phyloP scores from a whole-genome alignment of 2,329 filamentous ascomycete genomes.

The Chaetomium sp. region DNA sequence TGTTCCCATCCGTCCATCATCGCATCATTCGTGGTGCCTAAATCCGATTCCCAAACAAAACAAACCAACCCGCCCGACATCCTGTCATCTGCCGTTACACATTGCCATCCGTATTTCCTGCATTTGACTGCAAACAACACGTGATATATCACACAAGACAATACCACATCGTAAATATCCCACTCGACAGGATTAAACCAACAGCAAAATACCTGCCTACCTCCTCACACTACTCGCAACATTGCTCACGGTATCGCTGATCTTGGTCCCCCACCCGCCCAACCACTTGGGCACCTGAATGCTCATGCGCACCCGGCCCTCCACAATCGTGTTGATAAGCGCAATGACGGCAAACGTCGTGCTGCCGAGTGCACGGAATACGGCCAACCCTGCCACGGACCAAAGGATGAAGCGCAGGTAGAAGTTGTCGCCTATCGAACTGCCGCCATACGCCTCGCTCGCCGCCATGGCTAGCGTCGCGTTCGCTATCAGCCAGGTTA shows the following conservation, averaged over 20 bases:
- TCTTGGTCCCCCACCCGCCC: conserved; percentile 24
- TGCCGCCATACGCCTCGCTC: conserved; percentile 72
- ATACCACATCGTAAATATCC: not conserved
- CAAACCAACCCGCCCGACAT: not conserved
- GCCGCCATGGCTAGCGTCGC: conserved; percentile 90
- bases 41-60: not conserved
- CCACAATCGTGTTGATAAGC: conserved; percentile 73
- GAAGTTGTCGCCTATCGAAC: conserved; percentile 69
- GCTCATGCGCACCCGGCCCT: conserved; percentile 65
- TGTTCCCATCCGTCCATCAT: not conserved
- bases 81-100: conserved; percentile 2
- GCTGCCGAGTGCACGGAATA: conserved; percentile 80
- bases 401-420: conserved; percentile 93
- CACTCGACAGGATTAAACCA: not conserved
- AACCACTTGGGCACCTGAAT: conserved; percentile 49
- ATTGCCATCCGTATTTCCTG: not conserved
- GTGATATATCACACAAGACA: too few species aligned
- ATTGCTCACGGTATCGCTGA: conserved; percentile 19
- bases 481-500: conserved; percentile 89
- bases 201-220: conserved; percentile 3
- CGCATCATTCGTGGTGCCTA: not conserved
- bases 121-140: too few species aligned
- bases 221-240: conserved; percentile 21
- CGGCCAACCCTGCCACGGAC: conserved; percentile 76
- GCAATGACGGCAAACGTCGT: conserved; percentile 80